phyloP scores from a whole-genome alignment of 192 early-diverging fungal species.

The Bifiguratus adelaidae region DNA sequence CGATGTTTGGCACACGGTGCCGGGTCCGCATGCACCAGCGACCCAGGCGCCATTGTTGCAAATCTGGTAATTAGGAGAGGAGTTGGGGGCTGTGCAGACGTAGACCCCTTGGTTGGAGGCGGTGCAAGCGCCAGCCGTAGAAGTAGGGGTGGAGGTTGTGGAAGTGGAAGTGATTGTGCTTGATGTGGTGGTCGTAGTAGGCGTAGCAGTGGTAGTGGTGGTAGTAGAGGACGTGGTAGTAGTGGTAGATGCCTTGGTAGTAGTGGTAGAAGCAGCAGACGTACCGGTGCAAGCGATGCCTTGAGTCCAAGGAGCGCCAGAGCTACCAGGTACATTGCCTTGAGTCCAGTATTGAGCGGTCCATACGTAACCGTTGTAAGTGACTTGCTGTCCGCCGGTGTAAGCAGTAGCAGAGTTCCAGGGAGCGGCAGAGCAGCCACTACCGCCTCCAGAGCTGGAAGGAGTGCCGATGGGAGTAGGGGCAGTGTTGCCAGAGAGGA shows the following conservation, averaged over 20 bases:
- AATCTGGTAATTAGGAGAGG: not conserved
- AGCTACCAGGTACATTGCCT: slow-evolving; percentile 1
- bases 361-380: slow-evolving; percentile 20
- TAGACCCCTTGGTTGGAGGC: not conserved
- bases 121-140: not conserved
- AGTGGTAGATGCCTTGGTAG: not conserved
- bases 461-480: slow-evolving; percentile 6
- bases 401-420: slow-evolving; percentile 19
- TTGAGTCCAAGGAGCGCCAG: not conserved
- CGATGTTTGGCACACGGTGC: slow-evolving; percentile 5
- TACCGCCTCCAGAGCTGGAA: slow-evolving; percentile 1
- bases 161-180: not conserved
- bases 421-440: slow-evolving; percentile 14
- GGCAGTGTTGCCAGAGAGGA: slow-evolving; percentile 8
- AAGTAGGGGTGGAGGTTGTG: not conserved
- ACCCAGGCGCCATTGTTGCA: slow-evolving; percentile 4
- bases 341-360: slow-evolving; percentile 30
- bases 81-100: not conserved
- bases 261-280: not conserved
- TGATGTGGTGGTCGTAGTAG: not conserved
- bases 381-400: slow-evolving; percentile 19
- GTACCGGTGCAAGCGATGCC: not conserved
- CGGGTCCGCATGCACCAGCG: not conserved
- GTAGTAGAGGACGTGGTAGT: not conserved
- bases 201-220: not conserved